Conservation (phyloP, 345 rosid genomes). For the Microcos paniculata region DNA sequence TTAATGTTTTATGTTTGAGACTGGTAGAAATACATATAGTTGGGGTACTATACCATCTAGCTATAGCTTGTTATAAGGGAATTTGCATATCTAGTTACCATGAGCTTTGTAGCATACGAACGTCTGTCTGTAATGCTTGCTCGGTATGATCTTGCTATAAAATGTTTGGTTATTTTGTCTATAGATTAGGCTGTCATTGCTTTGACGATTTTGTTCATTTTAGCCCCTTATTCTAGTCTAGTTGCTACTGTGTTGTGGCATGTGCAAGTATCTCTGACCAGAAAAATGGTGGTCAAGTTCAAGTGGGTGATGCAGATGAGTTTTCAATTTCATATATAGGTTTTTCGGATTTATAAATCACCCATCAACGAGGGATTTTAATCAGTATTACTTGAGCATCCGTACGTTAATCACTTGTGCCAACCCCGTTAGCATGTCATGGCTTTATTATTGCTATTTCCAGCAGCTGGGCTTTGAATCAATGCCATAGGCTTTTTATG, state of each 20-base stretch:
- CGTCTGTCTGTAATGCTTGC: background rate
- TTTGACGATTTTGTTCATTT: background rate
- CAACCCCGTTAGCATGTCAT: too few species aligned
- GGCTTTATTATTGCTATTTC: too few species aligned
- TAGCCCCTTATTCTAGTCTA: background rate
- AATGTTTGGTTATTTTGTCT: background rate
- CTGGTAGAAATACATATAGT: background rate
- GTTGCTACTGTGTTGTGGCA: background rate
- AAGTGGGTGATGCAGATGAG: too few species aligned
- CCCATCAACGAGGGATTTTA: too few species aligned
- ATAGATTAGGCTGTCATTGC: background rate
- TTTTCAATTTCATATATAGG: too few species aligned
- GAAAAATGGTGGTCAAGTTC: background rate
- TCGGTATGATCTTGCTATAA: background rate
- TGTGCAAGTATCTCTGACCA: background rate
- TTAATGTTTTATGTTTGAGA: background rate
- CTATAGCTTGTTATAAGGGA: background rate
- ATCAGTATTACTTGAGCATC: too few species aligned
- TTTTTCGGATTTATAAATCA: too few species aligned
- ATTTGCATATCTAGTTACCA: background rate
- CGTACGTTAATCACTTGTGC: too few species aligned
- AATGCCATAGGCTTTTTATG: background rate
- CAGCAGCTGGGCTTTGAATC: too few species aligned
- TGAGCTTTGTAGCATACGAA: background rate
- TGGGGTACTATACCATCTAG: background rate